Evolutionary conservation across 257 asterid genomes (phyloP), one percentile per base, ranked within the genome.

Genomic region (Solanum acaule): DNA sequence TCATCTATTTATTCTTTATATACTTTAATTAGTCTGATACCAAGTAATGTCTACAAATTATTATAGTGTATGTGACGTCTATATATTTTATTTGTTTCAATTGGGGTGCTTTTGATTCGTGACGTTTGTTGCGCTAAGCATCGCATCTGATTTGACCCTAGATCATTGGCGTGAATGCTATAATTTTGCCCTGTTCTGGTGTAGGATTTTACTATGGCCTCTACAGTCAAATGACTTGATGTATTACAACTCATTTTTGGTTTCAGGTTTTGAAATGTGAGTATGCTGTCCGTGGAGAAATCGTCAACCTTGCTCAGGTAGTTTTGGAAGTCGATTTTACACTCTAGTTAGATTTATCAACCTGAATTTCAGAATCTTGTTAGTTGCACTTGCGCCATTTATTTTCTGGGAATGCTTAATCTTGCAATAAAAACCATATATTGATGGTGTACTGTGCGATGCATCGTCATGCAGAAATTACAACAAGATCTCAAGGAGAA

Each of bases 241-340:
- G 65, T 44, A 3, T 52, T n/a, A 40, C 31, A 3, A n/a, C 81
- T 78, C 86, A 63, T 61, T 25, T 35, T 52, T 82, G 49, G 79
- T 85, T 33, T 87, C 95, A 96, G 99, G 97, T 96, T 76, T 82
- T 93, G 94, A 93, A 94, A 91, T 96, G 99, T 15, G 98, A 97
- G 83, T 96, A 97, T 92, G 99, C 99, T 72, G 99, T 97, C 75
- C 99, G 99, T 14, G 99, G 99, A 70, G 99, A 97, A 88, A 95
- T 97, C 52, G 99, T 97, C 88, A 91, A 90, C 86, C 94, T 95
- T 88, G 99, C 99, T 71, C 99, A 97, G 98, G 99, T 96, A 91
- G 81, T 49, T 85, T 59, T 23, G 27, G n/a, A 46, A 81, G 6
- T 81, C 29, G 6, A 49, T 81, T 29, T 44, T 49, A 6, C 42